Base-by-base conservation (phyloP, 306 rosid species). In the Gleditsia sinensis region DNA sequence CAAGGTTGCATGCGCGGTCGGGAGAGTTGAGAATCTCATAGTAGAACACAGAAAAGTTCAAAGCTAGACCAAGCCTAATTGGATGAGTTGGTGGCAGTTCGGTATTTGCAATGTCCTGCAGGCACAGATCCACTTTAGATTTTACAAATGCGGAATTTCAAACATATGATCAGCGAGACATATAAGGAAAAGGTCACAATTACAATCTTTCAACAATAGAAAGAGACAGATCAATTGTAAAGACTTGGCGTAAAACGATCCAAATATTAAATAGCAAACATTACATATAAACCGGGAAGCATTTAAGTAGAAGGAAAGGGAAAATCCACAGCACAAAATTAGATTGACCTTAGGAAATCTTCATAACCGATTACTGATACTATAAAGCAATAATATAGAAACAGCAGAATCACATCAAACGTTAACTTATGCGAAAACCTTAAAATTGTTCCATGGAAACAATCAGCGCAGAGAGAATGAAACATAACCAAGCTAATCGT, bases 21-120 rank as follows among this genome's bases (percentile, higher is more conserved):
- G 98, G 99, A 33, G 99, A 95, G 80, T 95, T 95, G 33, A 95
- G 96, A 76, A 92, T 95, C 88, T 95, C 99, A 36, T 92, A 95
- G 86, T 95, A 90, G 60, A 95, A 90, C 49, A 92, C 99, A 46
- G 99, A 95, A 82, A 95, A 92, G 65, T 95, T 95, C 80, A 95
- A 90, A 49, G 99, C 99, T 78, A 95, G 87, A 68, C 99, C 99
- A 3, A 95, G 98, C 70, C 99, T 92, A 82, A 95, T 95, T 5
- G 99, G 99, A 42, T 92, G 99, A 23, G 98, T 95, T 42, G 99
- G 99, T 12, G 98, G 88, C 80, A 95, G 78, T 61, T 95, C 99
- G 3, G 97, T 14, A 77, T 86, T 88, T 11, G 99, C 97, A 78
- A 95, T 95, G 33, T 95, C 99, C 99, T 95, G 86, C 80, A 56